These are phyloP conservation scores for Ceratobasidium sp. DNA, from an alignment of 1,284 basidiomycete genomes.

Conservation along the genomic window DNA sequence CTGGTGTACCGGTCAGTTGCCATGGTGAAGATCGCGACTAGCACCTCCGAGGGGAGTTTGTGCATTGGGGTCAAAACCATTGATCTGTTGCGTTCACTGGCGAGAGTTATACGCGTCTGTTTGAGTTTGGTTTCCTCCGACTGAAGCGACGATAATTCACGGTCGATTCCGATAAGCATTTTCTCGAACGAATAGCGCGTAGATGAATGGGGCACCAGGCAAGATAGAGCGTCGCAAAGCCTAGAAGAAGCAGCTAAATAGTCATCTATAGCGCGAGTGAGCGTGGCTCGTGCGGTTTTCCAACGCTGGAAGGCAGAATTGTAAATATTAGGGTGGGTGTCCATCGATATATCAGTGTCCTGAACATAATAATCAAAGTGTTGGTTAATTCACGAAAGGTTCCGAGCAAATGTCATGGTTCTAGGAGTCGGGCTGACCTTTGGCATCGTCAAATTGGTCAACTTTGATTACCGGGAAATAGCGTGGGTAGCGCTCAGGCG, in stretches of 20 bases:
- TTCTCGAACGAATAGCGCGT: background rate
- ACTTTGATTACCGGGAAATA: too few relatives aligned
- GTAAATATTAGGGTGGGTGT: too few relatives aligned
- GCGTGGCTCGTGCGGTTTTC: background rate
- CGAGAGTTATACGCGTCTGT: background rate
- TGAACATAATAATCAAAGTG: too few relatives aligned
- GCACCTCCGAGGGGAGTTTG: background rate
- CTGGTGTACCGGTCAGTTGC: background rate
- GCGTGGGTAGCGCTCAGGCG: too few relatives aligned
- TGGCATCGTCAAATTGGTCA: too few relatives aligned
- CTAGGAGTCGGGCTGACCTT: too few relatives aligned
- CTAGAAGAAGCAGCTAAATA: background rate
- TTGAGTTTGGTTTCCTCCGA: background rate
- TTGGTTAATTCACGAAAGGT: too few relatives aligned
- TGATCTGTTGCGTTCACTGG: background rate
- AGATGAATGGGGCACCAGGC: background rate
- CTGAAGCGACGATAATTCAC: background rate
- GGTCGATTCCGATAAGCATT: background rate
- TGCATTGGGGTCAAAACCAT: background rate
- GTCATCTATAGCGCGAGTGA: background rate
- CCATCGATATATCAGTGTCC: too few relatives aligned
- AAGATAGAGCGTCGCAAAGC: background rate
- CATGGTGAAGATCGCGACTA: background rate
- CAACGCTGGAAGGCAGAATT: background rate
- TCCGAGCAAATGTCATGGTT: too few relatives aligned